Evolutionary conservation across 2,329 filamentous ascomycete species (phyloP).

Genomic region (Teratosphaeria viscida): DNA sequence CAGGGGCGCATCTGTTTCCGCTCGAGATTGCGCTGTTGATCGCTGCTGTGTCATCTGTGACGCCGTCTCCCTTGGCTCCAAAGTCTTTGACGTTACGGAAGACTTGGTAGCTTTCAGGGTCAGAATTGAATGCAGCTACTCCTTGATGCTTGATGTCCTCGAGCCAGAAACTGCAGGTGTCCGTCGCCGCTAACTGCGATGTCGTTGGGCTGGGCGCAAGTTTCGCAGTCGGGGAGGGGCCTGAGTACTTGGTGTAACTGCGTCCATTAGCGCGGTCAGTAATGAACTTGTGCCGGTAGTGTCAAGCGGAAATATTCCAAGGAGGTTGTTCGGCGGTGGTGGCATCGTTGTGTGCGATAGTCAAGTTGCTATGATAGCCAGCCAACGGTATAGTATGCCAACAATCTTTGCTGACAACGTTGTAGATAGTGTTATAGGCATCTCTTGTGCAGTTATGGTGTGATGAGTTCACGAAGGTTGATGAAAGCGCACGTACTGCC

Average conservation of each 20-base stretch:
- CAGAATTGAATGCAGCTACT: constrained; percentile 36
- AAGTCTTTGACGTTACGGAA: constrained; percentile 41
- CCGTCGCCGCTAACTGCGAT: constrained; percentile 1
- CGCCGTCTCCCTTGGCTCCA: constrained; percentile 36
- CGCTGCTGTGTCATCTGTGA: constrained; percentile 47
- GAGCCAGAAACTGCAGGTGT: constrained; percentile 28
- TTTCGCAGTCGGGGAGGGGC: constrained; percentile 5
- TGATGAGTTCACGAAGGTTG: not conserved
- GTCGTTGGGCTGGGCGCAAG: constrained; percentile 6
- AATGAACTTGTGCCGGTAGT: not conserved
- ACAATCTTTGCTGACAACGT: not conserved
- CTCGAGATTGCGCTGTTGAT: constrained; percentile 37
- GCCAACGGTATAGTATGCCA: not conserved
- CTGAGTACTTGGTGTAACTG: constrained; percentile 8
- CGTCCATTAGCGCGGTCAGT: not conserved
- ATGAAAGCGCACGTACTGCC: not conserved
- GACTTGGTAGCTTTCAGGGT: constrained; percentile 32
- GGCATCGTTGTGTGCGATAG: not conserved
- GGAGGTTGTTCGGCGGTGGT: not conserved
- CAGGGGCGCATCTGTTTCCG: constrained; percentile 32
- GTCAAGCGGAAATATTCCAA: not conserved
- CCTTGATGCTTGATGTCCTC: constrained; percentile 39
- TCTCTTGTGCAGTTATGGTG: not conserved
- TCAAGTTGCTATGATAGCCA: not conserved
- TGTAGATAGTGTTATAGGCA: not conserved